Evolutionary conservation across 129 eudicot genomes (phyloP).

Genomic region (Glebionis coronaria): DNA sequence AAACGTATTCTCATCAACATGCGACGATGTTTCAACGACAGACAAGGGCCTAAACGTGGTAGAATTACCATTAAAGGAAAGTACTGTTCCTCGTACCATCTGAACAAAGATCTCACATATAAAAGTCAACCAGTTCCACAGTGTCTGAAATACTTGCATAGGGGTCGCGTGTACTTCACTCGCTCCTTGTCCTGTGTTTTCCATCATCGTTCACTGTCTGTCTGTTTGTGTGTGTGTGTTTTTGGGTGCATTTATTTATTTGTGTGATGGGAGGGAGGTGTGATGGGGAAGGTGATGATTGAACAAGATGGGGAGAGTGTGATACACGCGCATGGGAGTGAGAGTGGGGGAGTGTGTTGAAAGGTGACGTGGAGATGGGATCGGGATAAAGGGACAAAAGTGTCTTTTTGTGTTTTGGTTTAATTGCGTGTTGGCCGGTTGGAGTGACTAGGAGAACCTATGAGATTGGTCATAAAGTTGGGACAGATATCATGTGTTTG

Average conservation of each 20-base stretch:
- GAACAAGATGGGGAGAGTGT: slow-evolving; percentile 27
- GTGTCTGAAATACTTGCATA: slow-evolving; percentile 79
- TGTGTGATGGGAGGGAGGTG: slow-evolving; percentile 34
- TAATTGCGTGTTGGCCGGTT: slow-evolving; percentile 21
- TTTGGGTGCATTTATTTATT: no score
- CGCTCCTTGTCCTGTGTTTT: slow-evolving; percentile 59
- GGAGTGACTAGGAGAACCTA: slow-evolving; percentile 18
- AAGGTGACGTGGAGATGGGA: slow-evolving; percentile 31
- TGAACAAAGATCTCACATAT: slow-evolving; percentile 92
- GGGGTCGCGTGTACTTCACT: slow-evolving; percentile 86
- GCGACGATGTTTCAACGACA: slow-evolving; percentile 40
- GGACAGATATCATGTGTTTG: neutral
- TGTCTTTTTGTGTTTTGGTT: slow-evolving; percentile 30
- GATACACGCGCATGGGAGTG: slow-evolving; percentile 19
- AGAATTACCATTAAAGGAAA: slow-evolving; percentile 46
- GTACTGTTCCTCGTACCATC: slow-evolving; percentile 80
- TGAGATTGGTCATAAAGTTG: slow-evolving; percentile 20
- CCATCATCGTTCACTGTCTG: slow-evolving; percentile 40
- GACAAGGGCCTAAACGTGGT: slow-evolving; percentile 82
- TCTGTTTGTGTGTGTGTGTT: slow-evolving; percentile 13
- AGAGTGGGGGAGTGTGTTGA: slow-evolving; percentile 8
- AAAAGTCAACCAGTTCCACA: slow-evolving; percentile 82
- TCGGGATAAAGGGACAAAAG: slow-evolving; percentile 25
- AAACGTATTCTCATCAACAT: slow-evolving; percentile 1
- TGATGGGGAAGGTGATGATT: slow-evolving; percentile 29